phyloP scores from a whole-genome alignment of 75 land plant species.

The Pseudotsuga menziesii region DNA sequence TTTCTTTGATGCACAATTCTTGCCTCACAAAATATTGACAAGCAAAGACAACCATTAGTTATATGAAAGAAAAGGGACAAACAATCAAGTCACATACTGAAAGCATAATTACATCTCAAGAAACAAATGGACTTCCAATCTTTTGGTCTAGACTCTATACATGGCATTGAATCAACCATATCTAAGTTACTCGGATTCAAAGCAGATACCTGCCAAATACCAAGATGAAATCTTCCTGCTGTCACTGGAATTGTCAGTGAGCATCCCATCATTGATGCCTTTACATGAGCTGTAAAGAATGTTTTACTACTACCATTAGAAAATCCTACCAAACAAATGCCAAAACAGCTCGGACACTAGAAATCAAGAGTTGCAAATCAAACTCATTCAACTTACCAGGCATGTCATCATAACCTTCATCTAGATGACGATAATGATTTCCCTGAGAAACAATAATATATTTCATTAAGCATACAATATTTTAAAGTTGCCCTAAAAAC shows the following conservation, averaged over 20 bases:
- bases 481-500: not conserved
- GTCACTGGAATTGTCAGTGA: constrained; percentile 41
- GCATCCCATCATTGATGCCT: constrained; percentile 51
- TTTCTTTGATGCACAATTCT: too few relatives aligned
- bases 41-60: too few relatives aligned
- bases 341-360: not conserved
- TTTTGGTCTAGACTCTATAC: not conserved
- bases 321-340: not conserved
- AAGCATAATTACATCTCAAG: not conserved
- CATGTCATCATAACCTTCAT: constrained; percentile 54
- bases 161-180: not conserved
- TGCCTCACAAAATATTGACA: too few relatives aligned
- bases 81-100: not conserved
- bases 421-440: constrained; percentile 46
- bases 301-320: not conserved
- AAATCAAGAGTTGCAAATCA: constrained; percentile 6
- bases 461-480: not conserved
- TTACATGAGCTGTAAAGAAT: constrained; percentile 39
- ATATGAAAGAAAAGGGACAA: not conserved
- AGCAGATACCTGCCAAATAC: constrained; percentile 46
- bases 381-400: constrained; percentile 23
- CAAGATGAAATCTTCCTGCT: constrained; percentile 37
- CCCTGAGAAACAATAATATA: constrained; percentile 18
- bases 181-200: not conserved
- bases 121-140: not conserved